These are phyloP conservation scores for Daldinia sp. DNA, from an alignment of 2,329 filamentous ascomycete genomes.

Conservation along the genomic window DNA sequence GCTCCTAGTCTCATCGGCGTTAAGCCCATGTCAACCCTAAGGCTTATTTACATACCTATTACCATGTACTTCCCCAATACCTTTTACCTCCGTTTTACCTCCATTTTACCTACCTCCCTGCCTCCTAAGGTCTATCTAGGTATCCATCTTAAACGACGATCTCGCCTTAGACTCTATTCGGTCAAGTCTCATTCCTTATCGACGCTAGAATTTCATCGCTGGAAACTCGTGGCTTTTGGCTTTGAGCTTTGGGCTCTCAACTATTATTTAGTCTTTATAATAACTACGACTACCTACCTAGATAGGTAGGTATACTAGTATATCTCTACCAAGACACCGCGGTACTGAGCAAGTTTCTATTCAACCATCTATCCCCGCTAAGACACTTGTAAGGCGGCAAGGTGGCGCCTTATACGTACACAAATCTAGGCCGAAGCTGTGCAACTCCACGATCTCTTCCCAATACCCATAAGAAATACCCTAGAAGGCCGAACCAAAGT, in stretches of 20 bases:
- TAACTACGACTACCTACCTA: background rate
- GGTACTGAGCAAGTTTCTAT: conserved; percentile 1
- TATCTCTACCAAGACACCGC: too few relatives aligned
- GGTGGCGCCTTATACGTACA: background rate
- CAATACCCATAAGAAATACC: background rate
- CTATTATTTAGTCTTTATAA: too few relatives aligned
- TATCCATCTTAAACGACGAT: too few relatives aligned
- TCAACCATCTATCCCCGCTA: background rate
- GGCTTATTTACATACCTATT: conserved; percentile 2
- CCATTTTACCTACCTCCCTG: background rate
- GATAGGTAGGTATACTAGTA: background rate
- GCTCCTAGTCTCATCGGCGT: conserved; percentile 18
- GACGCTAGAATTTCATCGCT: background rate
- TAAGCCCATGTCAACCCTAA: conserved; percentile 17
- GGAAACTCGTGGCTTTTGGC: too few relatives aligned
- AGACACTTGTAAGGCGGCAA: background rate
- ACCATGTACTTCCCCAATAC: too few relatives aligned
- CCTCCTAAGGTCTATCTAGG: background rate
- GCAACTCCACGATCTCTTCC: background rate
- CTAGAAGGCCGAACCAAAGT: too few relatives aligned
- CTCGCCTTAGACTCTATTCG: background rate
- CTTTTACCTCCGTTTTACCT: too few relatives aligned
- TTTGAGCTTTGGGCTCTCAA: too few relatives aligned
- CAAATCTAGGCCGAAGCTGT: background rate
- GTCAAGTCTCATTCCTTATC: background rate